phyloP scores from a whole-genome alignment of 202 grass and related monocot genomes.

The Panicum hallii region DNA sequence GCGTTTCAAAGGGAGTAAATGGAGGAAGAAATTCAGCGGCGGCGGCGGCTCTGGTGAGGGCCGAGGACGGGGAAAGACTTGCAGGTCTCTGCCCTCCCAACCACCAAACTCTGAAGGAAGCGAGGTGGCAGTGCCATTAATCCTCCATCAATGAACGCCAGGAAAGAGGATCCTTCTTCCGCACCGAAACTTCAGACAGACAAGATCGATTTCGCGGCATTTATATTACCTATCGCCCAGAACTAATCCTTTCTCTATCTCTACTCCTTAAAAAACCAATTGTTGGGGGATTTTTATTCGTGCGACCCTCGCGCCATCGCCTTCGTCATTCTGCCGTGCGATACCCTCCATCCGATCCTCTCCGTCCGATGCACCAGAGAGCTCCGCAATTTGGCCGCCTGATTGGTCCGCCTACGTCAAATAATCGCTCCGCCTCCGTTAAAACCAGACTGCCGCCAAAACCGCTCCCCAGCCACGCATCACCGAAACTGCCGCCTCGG shows the following conservation, averaged over 20 bases:
- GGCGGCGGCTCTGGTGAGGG: conserved; percentile 10
- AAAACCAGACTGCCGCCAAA: too few species aligned
- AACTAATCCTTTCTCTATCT: not conserved
- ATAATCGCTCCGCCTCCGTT: too few species aligned
- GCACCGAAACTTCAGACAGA: not conserved
- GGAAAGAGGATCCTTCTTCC: not conserved
- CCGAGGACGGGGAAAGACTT: conserved; percentile 32
- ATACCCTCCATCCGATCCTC: too few species aligned
- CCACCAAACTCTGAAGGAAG: not conserved
- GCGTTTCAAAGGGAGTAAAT: conserved; percentile 1
- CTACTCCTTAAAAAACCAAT: too few species aligned
- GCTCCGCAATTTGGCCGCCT: too few species aligned
- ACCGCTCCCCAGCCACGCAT: too few species aligned
- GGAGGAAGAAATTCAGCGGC: conserved; percentile 26
- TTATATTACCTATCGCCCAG: not conserved
- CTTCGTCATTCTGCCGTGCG: too few species aligned
- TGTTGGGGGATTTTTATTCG: too few species aligned
- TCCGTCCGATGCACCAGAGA: too few species aligned
- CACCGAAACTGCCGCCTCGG: too few species aligned
- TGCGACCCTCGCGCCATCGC: too few species aligned
- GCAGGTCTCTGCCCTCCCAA: not conserved
- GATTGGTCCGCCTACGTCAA: too few species aligned
- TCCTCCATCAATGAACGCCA: conserved; percentile 39
- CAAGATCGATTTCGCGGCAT: conserved; percentile 18
- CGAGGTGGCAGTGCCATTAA: conserved; percentile 23